Conservation (phyloP, 2,329 filamentous ascomycete species). For the Calonectria pteridis region DNA sequence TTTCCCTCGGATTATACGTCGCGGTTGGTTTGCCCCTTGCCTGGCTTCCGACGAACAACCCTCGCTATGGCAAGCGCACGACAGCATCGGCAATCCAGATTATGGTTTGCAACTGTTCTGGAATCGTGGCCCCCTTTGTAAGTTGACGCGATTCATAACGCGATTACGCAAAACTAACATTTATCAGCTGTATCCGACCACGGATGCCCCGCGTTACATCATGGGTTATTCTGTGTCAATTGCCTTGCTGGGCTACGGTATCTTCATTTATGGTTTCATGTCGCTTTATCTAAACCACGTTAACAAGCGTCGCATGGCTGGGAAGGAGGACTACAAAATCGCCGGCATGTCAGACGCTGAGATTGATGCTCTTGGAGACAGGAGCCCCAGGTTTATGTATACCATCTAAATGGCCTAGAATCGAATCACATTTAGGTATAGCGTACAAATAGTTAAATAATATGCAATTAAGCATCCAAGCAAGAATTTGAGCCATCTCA, state of each 20-base stretch:
- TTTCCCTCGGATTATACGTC: slow-evolving; percentile 20
- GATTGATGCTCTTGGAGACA: slow-evolving; percentile 21
- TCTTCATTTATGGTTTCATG: slow-evolving; percentile 20
- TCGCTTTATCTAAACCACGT: slow-evolving; percentile 18
- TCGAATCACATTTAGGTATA: background rate
- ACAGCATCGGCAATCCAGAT: slow-evolving; percentile 23
- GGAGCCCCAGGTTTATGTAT: slow-evolving; percentile 24
- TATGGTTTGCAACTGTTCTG: slow-evolving; percentile 23
- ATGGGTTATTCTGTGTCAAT: slow-evolving; percentile 22
- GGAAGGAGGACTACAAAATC: slow-evolving; percentile 25
- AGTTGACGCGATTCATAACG: background rate
- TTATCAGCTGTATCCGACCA: slow-evolving; percentile 17
- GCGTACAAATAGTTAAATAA: background rate
- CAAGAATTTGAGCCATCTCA: too few species aligned
- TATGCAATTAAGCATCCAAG: background rate
- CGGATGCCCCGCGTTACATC: slow-evolving; percentile 20
- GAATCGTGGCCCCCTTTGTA: slow-evolving; percentile 25
- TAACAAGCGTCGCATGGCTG: slow-evolving; percentile 16
- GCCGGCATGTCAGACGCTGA: slow-evolving; percentile 17
- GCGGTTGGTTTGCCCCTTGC: slow-evolving; percentile 20
- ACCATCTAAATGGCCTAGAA: background rate
- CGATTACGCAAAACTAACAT: background rate
- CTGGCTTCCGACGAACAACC: slow-evolving; percentile 26
- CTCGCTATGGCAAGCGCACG: slow-evolving; percentile 26
- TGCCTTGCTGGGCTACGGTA: slow-evolving; percentile 15